Percentiles rank a stretch among this genome's conserved stretches.
phyloP scores from a whole-genome alignment of 2,329 filamentous ascomycete genomes.

The Trichoderma sp. region DNA sequence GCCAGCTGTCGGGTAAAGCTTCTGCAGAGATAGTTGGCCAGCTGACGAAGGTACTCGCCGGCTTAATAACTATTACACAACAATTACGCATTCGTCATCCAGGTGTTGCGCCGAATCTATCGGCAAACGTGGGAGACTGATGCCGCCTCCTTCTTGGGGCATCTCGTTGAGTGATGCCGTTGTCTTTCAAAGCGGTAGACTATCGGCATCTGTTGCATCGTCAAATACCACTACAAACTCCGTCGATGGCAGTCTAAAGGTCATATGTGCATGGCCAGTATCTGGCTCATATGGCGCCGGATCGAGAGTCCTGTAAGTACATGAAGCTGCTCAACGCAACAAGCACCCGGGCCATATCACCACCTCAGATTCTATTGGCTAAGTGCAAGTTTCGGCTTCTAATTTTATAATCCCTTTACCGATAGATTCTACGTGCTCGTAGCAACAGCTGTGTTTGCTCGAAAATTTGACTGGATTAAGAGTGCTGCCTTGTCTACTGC shows the following conservation, averaged over 20 bases:
- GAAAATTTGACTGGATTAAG: conserved; percentile 59
- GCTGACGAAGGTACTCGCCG: not conserved
- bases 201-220: not conserved
- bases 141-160: conserved; percentile 13
- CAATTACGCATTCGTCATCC: not conserved
- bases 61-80: not conserved
- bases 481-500: conserved; percentile 63
- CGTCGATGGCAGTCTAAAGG: conserved; percentile 31
- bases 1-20: not conserved
- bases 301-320: conserved; percentile 48
- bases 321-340: not conserved
- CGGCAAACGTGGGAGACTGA: conserved; percentile 1
- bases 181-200: conserved; percentile 2
- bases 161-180: not conserved
- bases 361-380: not conserved
- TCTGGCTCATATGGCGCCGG: conserved; percentile 57
- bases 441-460: conserved; percentile 59
- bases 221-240: conserved; percentile 11
- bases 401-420: too few species aligned
- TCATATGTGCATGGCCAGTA: conserved; percentile 56
- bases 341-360: not conserved
- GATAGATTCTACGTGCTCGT: conserved; percentile 62
- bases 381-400: not conserved
- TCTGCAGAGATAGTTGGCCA: not conserved
- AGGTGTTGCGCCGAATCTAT: not conserved